phyloP scores from a whole-genome alignment of 306 rosid species.

The Dalbergia oliveri region DNA sequence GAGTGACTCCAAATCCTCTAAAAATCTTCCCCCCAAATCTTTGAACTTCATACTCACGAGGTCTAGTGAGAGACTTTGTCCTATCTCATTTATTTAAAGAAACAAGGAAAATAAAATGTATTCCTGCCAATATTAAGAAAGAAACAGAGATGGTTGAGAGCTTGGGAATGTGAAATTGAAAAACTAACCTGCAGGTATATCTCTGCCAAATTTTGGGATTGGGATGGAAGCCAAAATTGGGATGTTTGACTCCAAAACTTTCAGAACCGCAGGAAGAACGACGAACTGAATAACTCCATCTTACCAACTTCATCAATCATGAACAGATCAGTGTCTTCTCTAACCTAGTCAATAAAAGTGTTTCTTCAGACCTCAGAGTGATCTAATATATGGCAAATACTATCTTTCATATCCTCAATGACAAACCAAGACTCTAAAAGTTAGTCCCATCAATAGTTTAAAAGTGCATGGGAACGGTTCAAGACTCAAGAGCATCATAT shows the following conservation, averaged over 20 bases:
- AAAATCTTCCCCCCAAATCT: slow-evolving; percentile 24
- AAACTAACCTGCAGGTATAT: slow-evolving; percentile 77
- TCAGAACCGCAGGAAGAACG: slow-evolving; percentile 82
- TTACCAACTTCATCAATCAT: slow-evolving; percentile 88
- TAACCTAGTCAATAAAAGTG: slow-evolving; percentile 55
- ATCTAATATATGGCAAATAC: neutral
- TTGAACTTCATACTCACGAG: slow-evolving; percentile 1
- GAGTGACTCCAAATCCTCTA: slow-evolving; percentile 28
- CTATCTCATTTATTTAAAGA: slow-evolving; percentile 10
- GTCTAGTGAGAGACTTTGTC: neutral
- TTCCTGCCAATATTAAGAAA: slow-evolving; percentile 1
- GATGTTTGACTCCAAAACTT: slow-evolving; percentile 75
- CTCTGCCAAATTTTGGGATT: slow-evolving; percentile 75
- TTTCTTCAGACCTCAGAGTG: slow-evolving; percentile 29
- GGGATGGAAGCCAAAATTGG: slow-evolving; percentile 86
- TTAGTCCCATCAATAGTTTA: neutral
- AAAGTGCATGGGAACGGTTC: slow-evolving; percentile 16
- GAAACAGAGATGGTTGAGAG: slow-evolving; percentile 31
- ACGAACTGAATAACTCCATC: slow-evolving; percentile 89
- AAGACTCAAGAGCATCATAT: neutral
- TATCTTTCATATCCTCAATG: slow-evolving; percentile 21
- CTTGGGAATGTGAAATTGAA: neutral
- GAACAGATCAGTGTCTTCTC: slow-evolving; percentile 77
- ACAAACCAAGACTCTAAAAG: slow-evolving; percentile 6
- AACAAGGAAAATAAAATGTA: slow-evolving; percentile 24